A percentile compares a stretch with the other conserved stretches of the same genome.
Conservation (phyloP, 441 rosid genomes). For the Syzygium malaccense region DNA sequence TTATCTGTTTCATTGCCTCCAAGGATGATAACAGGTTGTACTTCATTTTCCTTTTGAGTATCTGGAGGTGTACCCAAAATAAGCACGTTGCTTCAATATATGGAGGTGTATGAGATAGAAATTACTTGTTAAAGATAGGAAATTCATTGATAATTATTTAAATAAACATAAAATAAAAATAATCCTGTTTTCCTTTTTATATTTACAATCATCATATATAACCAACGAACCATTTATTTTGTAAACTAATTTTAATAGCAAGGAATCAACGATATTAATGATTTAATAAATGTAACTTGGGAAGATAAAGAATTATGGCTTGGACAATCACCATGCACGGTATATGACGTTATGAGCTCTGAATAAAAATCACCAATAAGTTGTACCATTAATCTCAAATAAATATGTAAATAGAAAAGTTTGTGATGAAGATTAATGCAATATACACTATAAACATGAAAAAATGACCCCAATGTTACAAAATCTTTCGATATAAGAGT, state of each 20-base stretch:
- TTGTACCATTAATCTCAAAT: neutral
- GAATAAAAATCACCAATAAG: neutral
- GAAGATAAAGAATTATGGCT: neutral
- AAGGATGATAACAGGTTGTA: neutral
- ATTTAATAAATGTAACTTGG: neutral
- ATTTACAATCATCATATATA: neutral
- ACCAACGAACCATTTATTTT: neutral
- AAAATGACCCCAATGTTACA: neutral
- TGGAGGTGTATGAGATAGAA: neutral
- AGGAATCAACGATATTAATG: fast-evolving
- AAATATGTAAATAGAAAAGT: fast-evolving
- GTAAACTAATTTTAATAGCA: neutral
- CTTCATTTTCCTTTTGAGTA: neutral
- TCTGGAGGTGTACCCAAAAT: neutral
- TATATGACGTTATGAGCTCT: neutral
- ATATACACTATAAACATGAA: fast-evolving
- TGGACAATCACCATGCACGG: neutral
- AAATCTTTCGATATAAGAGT: neutral
- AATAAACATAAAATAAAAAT: neutral
- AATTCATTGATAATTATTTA: neutral
- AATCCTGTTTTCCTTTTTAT: neutral
- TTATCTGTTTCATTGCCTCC: neutral
- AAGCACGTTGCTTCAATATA: neutral
- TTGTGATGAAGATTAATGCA: fast-evolving
- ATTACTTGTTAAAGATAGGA: neutral